Percentiles rank a stretch among this genome's conserved stretches.
Conservation (phyloP, 345 rosid species). For the Psidium friedrichsthalianum region DNA sequence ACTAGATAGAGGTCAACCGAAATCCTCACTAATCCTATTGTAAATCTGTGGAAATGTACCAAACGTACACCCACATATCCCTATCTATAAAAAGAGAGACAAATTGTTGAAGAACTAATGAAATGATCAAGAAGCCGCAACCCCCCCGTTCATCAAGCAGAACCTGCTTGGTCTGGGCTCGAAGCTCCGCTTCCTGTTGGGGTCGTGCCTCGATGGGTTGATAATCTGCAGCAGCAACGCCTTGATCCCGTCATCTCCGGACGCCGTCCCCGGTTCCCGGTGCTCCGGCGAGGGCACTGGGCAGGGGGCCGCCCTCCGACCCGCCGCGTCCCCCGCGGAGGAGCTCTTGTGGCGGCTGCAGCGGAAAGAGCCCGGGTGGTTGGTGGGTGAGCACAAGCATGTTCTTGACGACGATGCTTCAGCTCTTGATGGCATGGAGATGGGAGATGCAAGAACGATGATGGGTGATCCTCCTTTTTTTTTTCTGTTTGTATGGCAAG, state of each 20-base stretch:
- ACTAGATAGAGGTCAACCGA: background rate
- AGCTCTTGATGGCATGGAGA: constrained; percentile 14
- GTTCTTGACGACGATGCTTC: background rate
- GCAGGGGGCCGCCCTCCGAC: background rate
- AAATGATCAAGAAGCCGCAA: constrained; percentile 13
- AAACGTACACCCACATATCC: background rate
- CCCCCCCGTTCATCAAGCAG: constrained; percentile 13
- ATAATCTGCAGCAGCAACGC: constrained; percentile 19
- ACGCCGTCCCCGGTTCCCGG: background rate
- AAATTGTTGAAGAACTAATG: background rate
- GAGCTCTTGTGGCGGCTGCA: constrained; percentile 28
- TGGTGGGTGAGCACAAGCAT: constrained; percentile 39
- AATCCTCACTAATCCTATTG: background rate
- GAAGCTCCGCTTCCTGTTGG: constrained; percentile 21
- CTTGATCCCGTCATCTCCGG: background rate
- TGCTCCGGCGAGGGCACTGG: background rate
- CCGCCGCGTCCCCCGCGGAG: background rate
- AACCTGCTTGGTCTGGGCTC: constrained; percentile 28
- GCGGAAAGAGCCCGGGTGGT: constrained; percentile 44
- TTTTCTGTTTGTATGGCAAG: background rate
- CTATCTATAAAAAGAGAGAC: background rate
- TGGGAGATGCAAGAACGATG: background rate
- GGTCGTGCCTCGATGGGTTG: constrained; percentile 17
- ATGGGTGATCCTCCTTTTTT: background rate
- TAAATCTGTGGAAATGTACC: background rate